Evolutionary conservation across 1,284 basidiomycete genomes (phyloP), one percentile per base, ranked within the genome.

Genomic region (Ustilago trichophora): DNA sequence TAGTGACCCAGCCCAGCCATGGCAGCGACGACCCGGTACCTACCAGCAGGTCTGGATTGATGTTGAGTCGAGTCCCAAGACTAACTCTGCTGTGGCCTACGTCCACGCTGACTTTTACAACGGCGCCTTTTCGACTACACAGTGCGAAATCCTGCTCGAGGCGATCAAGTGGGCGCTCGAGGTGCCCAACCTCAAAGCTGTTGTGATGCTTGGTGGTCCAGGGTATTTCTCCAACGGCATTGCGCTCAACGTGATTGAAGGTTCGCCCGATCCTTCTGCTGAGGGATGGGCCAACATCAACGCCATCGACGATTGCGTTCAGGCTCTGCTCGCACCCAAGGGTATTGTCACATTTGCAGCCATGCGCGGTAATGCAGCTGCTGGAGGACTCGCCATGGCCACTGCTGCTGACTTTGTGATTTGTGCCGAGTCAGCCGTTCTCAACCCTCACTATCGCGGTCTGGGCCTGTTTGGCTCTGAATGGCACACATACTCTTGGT

Each of bases 231-330:
- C 81, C 25, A 85, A 85, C 69, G 84, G 84, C 27, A 83, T 85
- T 38, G 83, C 83, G 10, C 80, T 85, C 40, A 83, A 84, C 75
- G 82, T 84, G 4, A 84, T 84, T 70, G 83, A 84, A 69, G 76
- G 81, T 18, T 75, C 79, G 18, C 43, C 72, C 7, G 78, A 82
- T 46, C 82, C 83, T 0, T 80, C 81, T 0, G 69, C 76, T 7
- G 84, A 84, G 69, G 83, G 83, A 13, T 84, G 84, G 84, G 80
- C 74, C 31, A 84, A 85, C 69, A 84, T 85, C 80, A 84, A 83
- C 44, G 74, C 79, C 8, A 80, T 83, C 60, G 77, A 83, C 45
- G 64, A 77, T 46, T 72, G 66, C 22, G 57, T 75, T 6, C 73
- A 74, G 19, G 73, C 82, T 6, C 73, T 84, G 2, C 76, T 77